Conservation (phyloP, 2,329 filamentous ascomycete species). For the Diaporthe batatas region DNA sequence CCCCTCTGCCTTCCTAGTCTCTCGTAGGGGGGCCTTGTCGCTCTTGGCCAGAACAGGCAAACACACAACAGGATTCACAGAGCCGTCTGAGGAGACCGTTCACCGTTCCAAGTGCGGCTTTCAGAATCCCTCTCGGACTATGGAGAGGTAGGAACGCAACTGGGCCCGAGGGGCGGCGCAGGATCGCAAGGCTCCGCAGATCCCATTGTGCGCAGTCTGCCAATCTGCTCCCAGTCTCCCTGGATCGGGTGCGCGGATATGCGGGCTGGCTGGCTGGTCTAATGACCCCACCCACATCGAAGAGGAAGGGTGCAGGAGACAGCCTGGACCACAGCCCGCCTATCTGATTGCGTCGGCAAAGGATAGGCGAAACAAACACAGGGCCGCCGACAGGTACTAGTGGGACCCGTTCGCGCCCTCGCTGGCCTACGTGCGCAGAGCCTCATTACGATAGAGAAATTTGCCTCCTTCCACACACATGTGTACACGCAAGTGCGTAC, state of each 20-base stretch:
- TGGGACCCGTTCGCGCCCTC: conserved; percentile 11
- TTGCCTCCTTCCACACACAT: neutral
- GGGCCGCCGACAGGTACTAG: neutral
- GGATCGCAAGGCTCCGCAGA: conserved; percentile 32
- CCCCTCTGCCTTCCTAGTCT: neutral
- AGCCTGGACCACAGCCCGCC: neutral
- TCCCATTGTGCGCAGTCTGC: conserved; percentile 12
- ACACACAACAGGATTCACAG: neutral
- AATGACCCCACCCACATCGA: conserved; percentile 2
- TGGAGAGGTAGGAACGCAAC: neutral
- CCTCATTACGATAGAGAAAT: neutral
- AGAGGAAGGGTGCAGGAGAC: neutral
- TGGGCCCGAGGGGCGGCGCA: conserved; percentile 27
- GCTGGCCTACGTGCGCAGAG: conserved; percentile 17
- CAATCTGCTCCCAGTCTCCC: neutral
- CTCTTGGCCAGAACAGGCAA: neutral
- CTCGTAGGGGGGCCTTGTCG: neutral
- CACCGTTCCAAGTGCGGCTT: neutral
- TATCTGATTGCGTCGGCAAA: neutral
- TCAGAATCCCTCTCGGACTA: conserved; percentile 3
- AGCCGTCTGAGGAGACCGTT: neutral
- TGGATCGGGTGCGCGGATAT: conserved; percentile 23
- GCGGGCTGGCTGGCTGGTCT: neutral
- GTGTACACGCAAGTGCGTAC: neutral
- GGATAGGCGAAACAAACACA: neutral